Base-by-base conservation (phyloP, 2,329 filamentous ascomycete genomes). In the Tolypocladium tropicale region DNA sequence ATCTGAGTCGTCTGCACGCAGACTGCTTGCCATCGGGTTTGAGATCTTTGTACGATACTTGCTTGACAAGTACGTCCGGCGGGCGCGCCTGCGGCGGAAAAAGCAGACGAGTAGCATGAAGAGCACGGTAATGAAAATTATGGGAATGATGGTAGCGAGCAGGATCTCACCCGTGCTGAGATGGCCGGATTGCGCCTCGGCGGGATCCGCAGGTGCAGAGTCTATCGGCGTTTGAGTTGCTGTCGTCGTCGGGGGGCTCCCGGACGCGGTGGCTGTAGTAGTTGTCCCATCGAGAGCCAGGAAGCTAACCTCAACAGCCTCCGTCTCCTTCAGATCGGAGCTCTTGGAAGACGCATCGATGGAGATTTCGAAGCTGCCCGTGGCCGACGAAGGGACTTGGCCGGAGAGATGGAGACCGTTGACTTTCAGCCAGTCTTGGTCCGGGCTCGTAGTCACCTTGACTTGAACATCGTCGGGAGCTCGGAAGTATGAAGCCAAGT, bases 111-210 rank as follows among this genome's bases (percentile, higher is more conserved):
- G 58, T 3, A 72, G 57, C 60, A 70, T 62, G 21, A 71, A 59
- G 10, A 71, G 57, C 5, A 73, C 58, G 0, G 70, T 59, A 12
- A 74, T 55, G 23, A 70, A 63, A 1, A 77, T 59, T 16, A 78
- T 60, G 2, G 76, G 76, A 3, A 79, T 65, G 3, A 79, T 68
- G 3, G 75, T 72, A 1, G 74, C 76, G 16, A 78, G 61, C 6
- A 78, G 64, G 25, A 78, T 69, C 4, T 70, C 65, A 25, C 63
- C 63, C 3, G 65, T 73, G 25, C 60, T 67, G 7, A 71, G 50
- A 30, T 63, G 67, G 11, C 59, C 58, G n/a, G 55, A 39, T 39
- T 58, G 53, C 14, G 59, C 53, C 1, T 62, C 60, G 6, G 56
- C 48, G 14, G 60, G 52, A 25, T 58, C 56, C 6, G 57, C 28